phyloP scores from a whole-genome alignment of 768 basidiomycete species.

The Xanthoconium purpureum region DNA sequence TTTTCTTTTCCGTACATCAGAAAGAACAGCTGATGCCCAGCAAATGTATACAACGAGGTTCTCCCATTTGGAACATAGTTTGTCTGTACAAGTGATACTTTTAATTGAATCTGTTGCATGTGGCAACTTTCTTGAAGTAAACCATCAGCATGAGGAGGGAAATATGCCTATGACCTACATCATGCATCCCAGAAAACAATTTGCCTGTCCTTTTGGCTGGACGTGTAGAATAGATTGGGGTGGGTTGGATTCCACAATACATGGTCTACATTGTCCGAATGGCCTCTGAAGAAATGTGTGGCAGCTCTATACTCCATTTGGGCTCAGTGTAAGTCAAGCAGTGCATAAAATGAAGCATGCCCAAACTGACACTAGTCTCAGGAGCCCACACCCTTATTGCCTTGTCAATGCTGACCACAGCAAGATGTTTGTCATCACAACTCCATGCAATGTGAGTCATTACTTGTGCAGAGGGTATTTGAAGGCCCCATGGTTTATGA shows the following conservation, averaged over 20 bases:
- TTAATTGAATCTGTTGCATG: constrained; percentile 56
- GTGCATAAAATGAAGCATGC: background rate
- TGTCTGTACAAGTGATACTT: constrained; percentile 60
- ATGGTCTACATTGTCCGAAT: constrained; percentile 78
- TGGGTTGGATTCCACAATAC: constrained; percentile 84
- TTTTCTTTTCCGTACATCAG: constrained; percentile 55
- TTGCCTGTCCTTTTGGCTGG: constrained; percentile 69
- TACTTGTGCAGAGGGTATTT: constrained; percentile 56
- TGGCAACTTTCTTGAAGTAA: constrained; percentile 59
- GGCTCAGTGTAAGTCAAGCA: background rate
- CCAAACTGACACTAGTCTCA: constrained; percentile 63
- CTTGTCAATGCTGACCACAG: constrained; percentile 81
- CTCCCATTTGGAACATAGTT: constrained; percentile 73
- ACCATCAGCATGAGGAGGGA: constrained; percentile 5
- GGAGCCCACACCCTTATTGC: constrained; percentile 73
- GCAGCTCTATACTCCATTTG: constrained; percentile 74
- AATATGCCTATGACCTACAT: constrained; percentile 43
- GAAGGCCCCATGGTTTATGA: constrained; percentile 73
- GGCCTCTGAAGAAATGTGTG: constrained; percentile 63
- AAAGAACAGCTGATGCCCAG: constrained; percentile 58
- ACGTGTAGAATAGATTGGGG: constrained; percentile 78
- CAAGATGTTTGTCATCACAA: constrained; percentile 78
- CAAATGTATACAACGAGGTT: constrained; percentile 59
- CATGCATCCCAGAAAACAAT: constrained; percentile 85
- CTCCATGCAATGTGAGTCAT: constrained; percentile 83